Evolutionary conservation across 352 stramenopile species (phyloP), one percentile per base, ranked within the genome.

Genomic region (Pythium pyrilobum): DNA sequence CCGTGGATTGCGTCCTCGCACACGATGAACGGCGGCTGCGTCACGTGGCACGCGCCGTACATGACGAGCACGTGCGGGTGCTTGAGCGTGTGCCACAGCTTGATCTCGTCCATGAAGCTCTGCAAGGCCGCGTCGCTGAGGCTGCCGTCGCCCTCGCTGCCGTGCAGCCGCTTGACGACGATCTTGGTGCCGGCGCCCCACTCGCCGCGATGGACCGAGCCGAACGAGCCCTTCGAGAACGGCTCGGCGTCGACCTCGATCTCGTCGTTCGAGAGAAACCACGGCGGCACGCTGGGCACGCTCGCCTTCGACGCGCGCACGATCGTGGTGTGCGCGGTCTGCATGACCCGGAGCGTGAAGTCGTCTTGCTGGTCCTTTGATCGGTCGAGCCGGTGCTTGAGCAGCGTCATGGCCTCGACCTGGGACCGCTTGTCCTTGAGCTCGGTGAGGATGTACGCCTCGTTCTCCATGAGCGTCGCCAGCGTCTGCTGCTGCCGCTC

Each of bases 21-120:
- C 11, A 71, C 43, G 25, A 64, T 61, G 25, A 62, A 46, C n/a
- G 32, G 53, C 8, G 55, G 52, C 1, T 27, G 15, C 2, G 28
- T 31, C 13, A 69, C 16, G 21, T 71, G 50, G 8, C 56, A 66
- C 9, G 59, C 57, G 1, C 58, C 64, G 20, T 57, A 74, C 63
- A 98, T 77, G 25, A 79, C 64, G 0, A 97, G 76, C 44, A 98
- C 68, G 58, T 93, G 94, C 15, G 73, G 74, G 61, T 98, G 91
- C 2, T 72, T 62, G 1, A 96, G 60, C 21, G 83, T 83, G 52
- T 96, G 94, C 90, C 96, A 97, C 7, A 94, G 77, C 10, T 70
- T 78, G 46, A 96, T 92, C 43, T 96, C 85, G 13, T 18, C 16
- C 38, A 37, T 64, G 18, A 44, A 44, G 7, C 12, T 12, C 38